Evolutionary conservation across 2,329 filamentous ascomycete species (phyloP).

Genomic region (Davidsoniella australis): DNA sequence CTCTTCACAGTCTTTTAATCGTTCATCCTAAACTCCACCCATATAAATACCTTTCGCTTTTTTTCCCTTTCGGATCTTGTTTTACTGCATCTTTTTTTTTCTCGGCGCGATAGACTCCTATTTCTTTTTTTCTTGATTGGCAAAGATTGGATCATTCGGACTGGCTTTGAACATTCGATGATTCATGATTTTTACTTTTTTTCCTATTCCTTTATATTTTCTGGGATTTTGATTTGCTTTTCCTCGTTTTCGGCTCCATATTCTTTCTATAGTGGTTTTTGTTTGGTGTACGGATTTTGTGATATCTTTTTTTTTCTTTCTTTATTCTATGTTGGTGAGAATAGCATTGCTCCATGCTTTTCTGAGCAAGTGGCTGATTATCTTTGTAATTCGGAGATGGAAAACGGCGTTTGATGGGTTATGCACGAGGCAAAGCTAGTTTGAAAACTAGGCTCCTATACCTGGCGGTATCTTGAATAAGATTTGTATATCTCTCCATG

Average conservation of each 20-base stretch:
- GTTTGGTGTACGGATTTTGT: neutral
- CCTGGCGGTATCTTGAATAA: no score
- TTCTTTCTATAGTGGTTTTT: neutral
- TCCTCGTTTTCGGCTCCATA: neutral
- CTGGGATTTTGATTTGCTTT: neutral
- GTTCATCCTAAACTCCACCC: neutral
- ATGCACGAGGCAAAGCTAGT: no score
- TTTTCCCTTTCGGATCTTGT: neutral
- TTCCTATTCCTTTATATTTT: neutral
- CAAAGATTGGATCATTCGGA: no score
- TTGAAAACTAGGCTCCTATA: no score
- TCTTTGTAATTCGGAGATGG: no score
- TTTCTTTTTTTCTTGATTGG: neutral
- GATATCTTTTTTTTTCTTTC: slow-evolving; percentile 2
- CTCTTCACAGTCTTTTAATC: neutral
- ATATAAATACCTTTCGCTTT: neutral
- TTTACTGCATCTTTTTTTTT: neutral
- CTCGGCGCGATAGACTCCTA: neutral
- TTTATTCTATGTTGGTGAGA: neutral
- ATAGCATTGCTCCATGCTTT: no score
- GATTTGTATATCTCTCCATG: no score
- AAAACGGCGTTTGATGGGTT: no score
- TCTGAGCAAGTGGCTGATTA: no score
- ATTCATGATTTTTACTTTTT: neutral
- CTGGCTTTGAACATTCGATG: no score